Evolutionary conservation across 1,284 basidiomycete genomes (phyloP), one percentile per base, ranked within the genome.

Genomic region (Trametes versicolor): DNA sequence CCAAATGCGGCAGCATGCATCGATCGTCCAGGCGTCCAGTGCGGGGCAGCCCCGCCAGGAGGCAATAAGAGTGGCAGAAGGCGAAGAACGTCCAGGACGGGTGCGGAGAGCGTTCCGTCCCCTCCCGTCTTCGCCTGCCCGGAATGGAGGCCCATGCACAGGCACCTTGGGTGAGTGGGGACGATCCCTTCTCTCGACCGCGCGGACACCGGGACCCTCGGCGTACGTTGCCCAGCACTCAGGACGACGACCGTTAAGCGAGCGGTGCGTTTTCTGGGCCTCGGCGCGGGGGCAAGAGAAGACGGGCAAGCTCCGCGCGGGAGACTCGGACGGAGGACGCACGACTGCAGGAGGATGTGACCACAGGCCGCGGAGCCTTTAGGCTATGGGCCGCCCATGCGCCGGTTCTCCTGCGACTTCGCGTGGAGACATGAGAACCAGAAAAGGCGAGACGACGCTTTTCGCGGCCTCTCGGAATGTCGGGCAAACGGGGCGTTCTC

Each of bases 401-500:
- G 32, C 65, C 62, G 61, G 54, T 10, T n/a, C 57, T 25, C 23
- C 41, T 58, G 54, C 43, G 51, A 32, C 62, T 70, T 65, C 68
- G 65, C 68, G 68, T 69, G 68, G 32, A 59, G 51, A 27, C 34
- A 32, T 60, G 29, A n/a, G 60, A 57, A 32, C 65, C 48, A 34
- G 51, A 70, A 63, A 63, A 59, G 68, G 68, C 59, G 63, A 60
- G 36, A 12, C 27, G 13, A 49, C 36, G 49, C 57, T 58, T 41
- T 58, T 63, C 47, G 60, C 19, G 27, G 58, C 37, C 29, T 50
- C 57, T 37, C 53, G 65, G 65, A 65, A 65, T 61, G 63, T 70
- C 68, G 68, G 65, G 32, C 62, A 41, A 53, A 53, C 68, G 64
- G 65, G 48, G 58, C 27, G 67, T 69, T 60, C 60, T 70, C 68